Percentiles rank a stretch among this genome's conserved stretches.
Conservation (phyloP, 1,284 basidiomycete species). For the Trichosporon asahii region DNA sequence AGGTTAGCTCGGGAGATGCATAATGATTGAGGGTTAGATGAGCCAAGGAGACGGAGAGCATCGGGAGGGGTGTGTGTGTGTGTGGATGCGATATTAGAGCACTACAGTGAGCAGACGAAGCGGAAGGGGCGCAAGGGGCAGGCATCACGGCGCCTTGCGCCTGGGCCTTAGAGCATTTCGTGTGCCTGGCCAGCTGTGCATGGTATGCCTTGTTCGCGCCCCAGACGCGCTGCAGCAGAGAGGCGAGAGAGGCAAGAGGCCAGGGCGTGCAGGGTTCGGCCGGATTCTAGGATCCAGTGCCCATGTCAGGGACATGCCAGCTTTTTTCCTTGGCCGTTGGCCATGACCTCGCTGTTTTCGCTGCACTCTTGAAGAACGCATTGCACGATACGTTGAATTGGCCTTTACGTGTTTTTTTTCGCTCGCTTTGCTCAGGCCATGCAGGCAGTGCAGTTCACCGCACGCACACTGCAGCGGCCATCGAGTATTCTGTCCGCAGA, state of each 20-base stretch:
- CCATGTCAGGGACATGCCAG: background rate
- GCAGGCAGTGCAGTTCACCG: background rate
- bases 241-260: background rate
- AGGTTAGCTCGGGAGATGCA: background rate
- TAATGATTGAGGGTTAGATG: background rate
- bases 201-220: background rate
- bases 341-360: background rate
- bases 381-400: background rate
- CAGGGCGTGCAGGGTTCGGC: background rate
- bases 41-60: background rate
- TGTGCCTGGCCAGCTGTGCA: background rate
- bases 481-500: background rate
- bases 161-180: background rate
- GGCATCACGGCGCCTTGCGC: background rate
- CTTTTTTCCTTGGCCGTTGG: background rate
- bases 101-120: too few relatives aligned
- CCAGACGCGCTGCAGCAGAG: background rate
- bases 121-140: background rate
- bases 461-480: background rate
- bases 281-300: background rate
- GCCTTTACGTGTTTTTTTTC: background rate
- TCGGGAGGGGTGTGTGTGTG: background rate
- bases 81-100: background rate
- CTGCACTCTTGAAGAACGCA: background rate
- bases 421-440: background rate